Base-by-base conservation (phyloP, 805 yeast genomes). In the Nakazawaea populi region DNA sequence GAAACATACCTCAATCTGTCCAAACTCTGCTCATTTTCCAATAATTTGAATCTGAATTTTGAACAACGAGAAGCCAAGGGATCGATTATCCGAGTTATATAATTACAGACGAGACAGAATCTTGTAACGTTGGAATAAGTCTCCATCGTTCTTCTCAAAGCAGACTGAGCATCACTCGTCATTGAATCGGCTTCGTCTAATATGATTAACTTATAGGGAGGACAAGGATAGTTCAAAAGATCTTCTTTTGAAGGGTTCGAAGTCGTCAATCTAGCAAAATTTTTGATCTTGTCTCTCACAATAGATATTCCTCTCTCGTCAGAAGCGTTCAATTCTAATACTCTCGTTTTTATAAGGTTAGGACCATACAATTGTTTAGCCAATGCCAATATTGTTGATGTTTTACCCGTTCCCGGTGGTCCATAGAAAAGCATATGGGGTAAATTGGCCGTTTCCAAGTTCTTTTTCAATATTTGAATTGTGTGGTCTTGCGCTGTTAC, bases 41-140 rank as follows among this genome's bases (percentile, higher is more conserved):
- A 74, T 39, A 87, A 80, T 59, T 83, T 83, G 72, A 94, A 94
- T 58, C 99, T 74, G 67, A 94, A 94, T 66, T 94, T 94, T 40
- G 97, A 89, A 69, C 99, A 94, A 64, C 99, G 79, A 46, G 96
- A 89, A 4, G 98, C 97, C 53, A 94, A 71, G 1, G 99, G 99
- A 60, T 92, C 98, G 55, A 94, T 94, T 58, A 94, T 94, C 53
- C 98, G 77, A 1, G 99, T 94, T 55, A 94, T 94, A 69, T 94
- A 94, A 65, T 94, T 94, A 74, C 99, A 94, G 47, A 94, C 87
- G 54, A 94, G 71, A 66, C 98, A 94, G 69, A 94, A 94, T 59
- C 99, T 77, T 1, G 99, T 88, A 48, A 90, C 89, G 39, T 80
- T 78, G 1, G 98, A 87, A 67, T 88, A 91, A 4, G 85, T 87